Percentiles rank a stretch among this genome's conserved stretches.
Evolutionary conservation across 1,284 basidiomycete genomes (phyloP).

Genomic region (Stereum hirsutum): DNA sequence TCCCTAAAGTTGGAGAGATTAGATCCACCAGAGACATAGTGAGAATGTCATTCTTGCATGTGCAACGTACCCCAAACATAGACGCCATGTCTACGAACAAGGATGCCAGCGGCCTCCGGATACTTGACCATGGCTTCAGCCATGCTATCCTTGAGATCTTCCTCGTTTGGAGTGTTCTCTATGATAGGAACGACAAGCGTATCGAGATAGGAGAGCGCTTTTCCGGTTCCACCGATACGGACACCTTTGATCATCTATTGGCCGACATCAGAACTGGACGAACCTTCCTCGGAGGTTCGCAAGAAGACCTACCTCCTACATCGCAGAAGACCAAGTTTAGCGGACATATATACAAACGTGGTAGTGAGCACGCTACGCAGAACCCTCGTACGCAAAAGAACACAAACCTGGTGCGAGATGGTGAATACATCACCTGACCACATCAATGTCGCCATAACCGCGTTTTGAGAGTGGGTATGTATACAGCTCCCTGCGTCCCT

Average conservation of each 20-base stretch:
- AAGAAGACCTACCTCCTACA: conserved; percentile 10
- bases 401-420: conserved; percentile 67
- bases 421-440: conserved; percentile 62
- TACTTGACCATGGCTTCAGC: conserved; percentile 71
- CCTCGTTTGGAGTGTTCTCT: conserved; percentile 81
- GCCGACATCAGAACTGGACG: not conserved
- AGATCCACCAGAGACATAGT: not conserved
- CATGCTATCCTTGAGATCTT: conserved; percentile 82
- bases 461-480: conserved; percentile 82
- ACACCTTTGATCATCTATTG: conserved; percentile 83
- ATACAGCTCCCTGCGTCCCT: conserved; percentile 75
- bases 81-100: conserved; percentile 76
- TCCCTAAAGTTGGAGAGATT: conserved; percentile 29
- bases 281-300: too few species aligned
- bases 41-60: not conserved
- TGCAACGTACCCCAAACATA: conserved; percentile 69
- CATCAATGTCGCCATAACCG: conserved; percentile 77
- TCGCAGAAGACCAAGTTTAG: too few species aligned
- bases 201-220: conserved; percentile 71
- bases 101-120: conserved; percentile 70
- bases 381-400: not conserved
- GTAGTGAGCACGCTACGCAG: not conserved
- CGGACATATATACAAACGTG: not conserved
- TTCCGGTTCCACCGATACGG: conserved; percentile 62
- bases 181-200: conserved; percentile 84